Percentiles rank a stretch among this genome's conserved stretches.
phyloP scores from a whole-genome alignment of 1,284 basidiomycete genomes.

The Rhodotorula sp. region DNA sequence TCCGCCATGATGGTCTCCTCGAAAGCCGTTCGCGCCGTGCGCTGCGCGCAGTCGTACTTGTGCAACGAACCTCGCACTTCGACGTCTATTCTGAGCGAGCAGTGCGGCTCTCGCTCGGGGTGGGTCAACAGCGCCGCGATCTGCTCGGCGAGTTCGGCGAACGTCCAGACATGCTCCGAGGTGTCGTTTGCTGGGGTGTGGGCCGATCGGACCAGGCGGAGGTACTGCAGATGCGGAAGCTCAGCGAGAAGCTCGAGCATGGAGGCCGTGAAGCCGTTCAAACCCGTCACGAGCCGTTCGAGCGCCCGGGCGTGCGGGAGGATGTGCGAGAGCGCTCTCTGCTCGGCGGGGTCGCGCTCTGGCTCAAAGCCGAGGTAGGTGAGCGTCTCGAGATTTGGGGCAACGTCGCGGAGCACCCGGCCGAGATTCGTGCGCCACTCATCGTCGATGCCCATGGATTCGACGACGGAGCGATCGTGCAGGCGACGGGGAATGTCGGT shows the following conservation, averaged over 20 bases:
- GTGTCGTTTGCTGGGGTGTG: not conserved
- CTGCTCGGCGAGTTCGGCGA: not conserved
- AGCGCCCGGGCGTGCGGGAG: not conserved
- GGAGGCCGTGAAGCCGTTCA: not conserved
- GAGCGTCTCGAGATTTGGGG: not conserved
- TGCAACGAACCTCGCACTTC: not conserved
- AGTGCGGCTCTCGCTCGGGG: not conserved
- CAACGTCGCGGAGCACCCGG: not conserved
- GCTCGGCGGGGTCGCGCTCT: not conserved
- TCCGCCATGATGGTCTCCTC: not conserved
- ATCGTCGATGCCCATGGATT: not conserved
- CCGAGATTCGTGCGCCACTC: not conserved
- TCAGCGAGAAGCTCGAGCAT: not conserved
- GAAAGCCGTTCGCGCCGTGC: not conserved
- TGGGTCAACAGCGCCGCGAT: not conserved
- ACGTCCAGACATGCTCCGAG: not conserved
- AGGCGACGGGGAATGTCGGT: not conserved
- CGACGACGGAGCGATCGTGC: not conserved
- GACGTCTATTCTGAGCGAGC: not conserved
- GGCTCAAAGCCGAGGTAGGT: not conserved
- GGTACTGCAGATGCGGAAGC: not conserved
- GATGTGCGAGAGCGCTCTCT: not conserved
- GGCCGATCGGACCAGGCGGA: not conserved
- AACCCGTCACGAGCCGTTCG: not conserved
- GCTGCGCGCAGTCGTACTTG: conserved; percentile 2